A percentile compares a stretch with the other conserved stretches of the same genome.
Conservation (phyloP, 2,329 filamentous ascomycete species). For the Cadophora luteo-olivacea region DNA sequence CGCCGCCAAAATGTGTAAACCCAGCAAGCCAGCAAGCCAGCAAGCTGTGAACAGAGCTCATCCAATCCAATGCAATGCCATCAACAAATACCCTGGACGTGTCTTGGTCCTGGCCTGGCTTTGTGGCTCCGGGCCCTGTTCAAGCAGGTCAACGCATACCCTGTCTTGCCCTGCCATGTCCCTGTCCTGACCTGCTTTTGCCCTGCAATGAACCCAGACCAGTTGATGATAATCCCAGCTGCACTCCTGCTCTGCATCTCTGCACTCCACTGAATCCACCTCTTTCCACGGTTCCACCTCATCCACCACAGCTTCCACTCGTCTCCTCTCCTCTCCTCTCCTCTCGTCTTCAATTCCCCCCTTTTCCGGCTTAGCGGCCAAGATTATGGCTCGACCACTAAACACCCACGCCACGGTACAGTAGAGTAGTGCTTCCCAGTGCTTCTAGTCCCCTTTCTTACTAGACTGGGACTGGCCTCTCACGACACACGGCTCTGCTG, state of each 20-base stretch:
- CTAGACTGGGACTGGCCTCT: background rate
- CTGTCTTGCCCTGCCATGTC: background rate
- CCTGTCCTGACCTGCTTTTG: background rate
- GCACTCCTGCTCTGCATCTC: background rate
- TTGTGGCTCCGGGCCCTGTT: background rate
- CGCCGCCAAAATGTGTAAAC: slow-evolving; percentile 2
- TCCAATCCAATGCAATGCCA: slow-evolving; percentile 16
- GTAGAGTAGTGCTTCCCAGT: background rate
- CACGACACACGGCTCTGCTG: background rate
- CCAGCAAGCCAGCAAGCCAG: slow-evolving; percentile 8
- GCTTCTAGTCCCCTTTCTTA: background rate
- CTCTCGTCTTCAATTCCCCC: background rate
- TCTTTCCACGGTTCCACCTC: too few relatives aligned
- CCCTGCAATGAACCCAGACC: background rate
- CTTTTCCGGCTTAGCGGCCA: slow-evolving; percentile 5
- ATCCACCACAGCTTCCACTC: too few relatives aligned
- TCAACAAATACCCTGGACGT: background rate
- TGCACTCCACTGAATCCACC: slow-evolving; percentile 1
- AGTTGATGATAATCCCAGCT: background rate
- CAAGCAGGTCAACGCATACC: background rate
- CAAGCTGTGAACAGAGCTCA: background rate
- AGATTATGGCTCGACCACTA: background rate
- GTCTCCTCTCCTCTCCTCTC: background rate
- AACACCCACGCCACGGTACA: background rate
- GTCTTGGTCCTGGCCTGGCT: background rate